These are phyloP conservation scores for Xanthoconium purpureum DNA, from an alignment of 768 basidiomycete species.

Conservation along the genomic window DNA sequence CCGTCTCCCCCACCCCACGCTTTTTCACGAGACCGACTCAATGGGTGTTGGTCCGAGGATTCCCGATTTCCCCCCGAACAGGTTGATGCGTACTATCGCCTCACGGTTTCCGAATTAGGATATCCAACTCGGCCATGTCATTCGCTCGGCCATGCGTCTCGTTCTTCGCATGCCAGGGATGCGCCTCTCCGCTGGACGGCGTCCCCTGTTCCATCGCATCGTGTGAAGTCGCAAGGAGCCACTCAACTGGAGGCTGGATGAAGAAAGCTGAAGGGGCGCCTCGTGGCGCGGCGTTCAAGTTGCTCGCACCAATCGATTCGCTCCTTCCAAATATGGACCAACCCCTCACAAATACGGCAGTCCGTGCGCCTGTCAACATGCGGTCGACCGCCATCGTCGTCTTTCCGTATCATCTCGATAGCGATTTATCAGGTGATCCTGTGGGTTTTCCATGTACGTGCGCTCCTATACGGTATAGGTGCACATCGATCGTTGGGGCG, in stretches of 20 bases:
- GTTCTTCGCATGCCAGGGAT: not conserved
- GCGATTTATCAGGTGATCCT: not conserved
- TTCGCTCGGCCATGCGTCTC: not conserved
- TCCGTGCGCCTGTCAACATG: not conserved
- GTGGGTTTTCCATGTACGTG: not conserved
- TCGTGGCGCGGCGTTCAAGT: not conserved
- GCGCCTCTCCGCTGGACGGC: not conserved
- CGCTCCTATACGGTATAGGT: not conserved
- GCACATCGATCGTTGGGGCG: not conserved
- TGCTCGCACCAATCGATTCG: not conserved
- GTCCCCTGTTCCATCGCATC: not conserved
- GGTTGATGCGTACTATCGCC: conserved; percentile 16
- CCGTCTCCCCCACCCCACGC: not conserved
- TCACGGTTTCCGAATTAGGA: conserved; percentile 13
- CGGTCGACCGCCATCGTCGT: not conserved
- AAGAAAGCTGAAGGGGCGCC: not conserved
- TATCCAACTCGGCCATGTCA: conserved; percentile 4
- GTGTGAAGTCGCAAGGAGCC: not conserved
- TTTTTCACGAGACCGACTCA: not conserved
- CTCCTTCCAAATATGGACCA: not conserved
- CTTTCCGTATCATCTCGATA: not conserved
- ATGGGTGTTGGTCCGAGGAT: conserved; percentile 9
- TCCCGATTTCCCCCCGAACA: conserved; percentile 2
- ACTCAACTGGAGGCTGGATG: not conserved
- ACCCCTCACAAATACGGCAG: not conserved